Conservation (phyloP, 106 monocot species). For the Dioscorea alata region DNA sequence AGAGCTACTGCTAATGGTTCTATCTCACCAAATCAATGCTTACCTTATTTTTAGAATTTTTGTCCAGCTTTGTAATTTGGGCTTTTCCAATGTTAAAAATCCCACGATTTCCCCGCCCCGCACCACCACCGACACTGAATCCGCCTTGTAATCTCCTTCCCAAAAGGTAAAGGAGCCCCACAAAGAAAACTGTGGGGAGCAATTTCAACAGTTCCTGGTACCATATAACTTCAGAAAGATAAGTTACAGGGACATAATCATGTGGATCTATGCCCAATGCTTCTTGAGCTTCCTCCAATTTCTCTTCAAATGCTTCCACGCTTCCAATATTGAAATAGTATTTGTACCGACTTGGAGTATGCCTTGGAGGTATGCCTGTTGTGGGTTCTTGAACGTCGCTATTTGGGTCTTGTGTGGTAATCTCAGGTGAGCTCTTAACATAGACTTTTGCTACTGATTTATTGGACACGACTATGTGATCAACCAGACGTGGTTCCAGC, state of each 20-base stretch:
- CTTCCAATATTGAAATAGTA: slow-evolving; percentile 95
- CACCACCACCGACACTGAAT: slow-evolving; percentile 58
- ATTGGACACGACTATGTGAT: slow-evolving; percentile 87
- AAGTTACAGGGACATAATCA: slow-evolving; percentile 84
- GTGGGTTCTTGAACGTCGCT: slow-evolving; percentile 36
- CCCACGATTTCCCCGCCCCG: slow-evolving; percentile 55
- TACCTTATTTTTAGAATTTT: slow-evolving; percentile 98
- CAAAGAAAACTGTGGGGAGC: slow-evolving; percentile 66
- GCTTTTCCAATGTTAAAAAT: slow-evolving; percentile 98
- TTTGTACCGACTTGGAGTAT: slow-evolving; percentile 39
- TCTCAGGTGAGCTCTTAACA: slow-evolving; percentile 49
- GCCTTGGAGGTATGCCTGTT: slow-evolving; percentile 26
- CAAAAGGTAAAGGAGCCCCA: slow-evolving; percentile 50
- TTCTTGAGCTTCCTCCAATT: slow-evolving; percentile 89
- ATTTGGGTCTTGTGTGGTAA: slow-evolving; percentile 31
- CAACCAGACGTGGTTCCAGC: slow-evolving; percentile 83
- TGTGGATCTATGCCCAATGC: slow-evolving; percentile 72
- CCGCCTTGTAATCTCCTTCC: slow-evolving; percentile 79
- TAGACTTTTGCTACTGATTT: slow-evolving; percentile 96
- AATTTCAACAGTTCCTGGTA: slow-evolving; percentile 64
- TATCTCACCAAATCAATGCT: too few species aligned
- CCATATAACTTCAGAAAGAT: slow-evolving; percentile 68
- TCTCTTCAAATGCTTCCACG: slow-evolving; percentile 95
- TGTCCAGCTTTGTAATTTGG: slow-evolving; percentile 83
- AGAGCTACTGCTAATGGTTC: too few species aligned